These are phyloP conservation scores for Volvox reticuliferus DNA, from an alignment of 139 green algal species.

Conservation along the genomic window DNA sequence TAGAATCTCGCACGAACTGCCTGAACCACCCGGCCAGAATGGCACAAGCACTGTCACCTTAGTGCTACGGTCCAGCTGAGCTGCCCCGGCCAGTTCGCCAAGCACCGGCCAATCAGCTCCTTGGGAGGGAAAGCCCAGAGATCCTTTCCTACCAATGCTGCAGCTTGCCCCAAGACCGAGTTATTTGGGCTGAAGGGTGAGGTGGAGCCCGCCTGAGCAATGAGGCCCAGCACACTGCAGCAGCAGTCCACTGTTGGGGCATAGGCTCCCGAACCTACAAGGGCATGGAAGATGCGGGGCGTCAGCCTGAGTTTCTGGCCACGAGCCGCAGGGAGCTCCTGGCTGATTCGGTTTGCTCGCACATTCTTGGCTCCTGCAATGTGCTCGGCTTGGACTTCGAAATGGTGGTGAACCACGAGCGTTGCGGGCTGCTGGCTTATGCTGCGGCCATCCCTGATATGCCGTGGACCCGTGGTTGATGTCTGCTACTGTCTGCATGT, in stretches of 20 bases:
- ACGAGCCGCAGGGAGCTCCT: neutral
- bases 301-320: neutral
- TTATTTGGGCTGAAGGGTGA: neutral
- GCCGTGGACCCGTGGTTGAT: constrained; percentile 1
- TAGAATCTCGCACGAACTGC: neutral
- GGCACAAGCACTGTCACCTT: constrained; percentile 30
- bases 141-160: neutral
- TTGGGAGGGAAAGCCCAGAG: constrained; percentile 38
- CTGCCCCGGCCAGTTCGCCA: neutral
- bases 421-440: neutral
- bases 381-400: neutral
- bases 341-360: constrained; percentile 3
- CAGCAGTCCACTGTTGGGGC: constrained; percentile 21
- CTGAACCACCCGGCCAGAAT: constrained; percentile 5
- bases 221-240: neutral
- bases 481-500: constrained; percentile 15
- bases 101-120: neutral
- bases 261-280: neutral
- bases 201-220: neutral
- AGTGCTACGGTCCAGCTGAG: neutral
- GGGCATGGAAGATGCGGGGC: neutral
- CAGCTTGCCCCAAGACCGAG: neutral
- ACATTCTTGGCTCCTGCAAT: neutral
- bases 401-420: neutral
- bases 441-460: neutral